These are phyloP conservation scores for Arbutus unedo DNA, from an alignment of 148 eudicot genomes.

Conservation along the genomic window DNA sequence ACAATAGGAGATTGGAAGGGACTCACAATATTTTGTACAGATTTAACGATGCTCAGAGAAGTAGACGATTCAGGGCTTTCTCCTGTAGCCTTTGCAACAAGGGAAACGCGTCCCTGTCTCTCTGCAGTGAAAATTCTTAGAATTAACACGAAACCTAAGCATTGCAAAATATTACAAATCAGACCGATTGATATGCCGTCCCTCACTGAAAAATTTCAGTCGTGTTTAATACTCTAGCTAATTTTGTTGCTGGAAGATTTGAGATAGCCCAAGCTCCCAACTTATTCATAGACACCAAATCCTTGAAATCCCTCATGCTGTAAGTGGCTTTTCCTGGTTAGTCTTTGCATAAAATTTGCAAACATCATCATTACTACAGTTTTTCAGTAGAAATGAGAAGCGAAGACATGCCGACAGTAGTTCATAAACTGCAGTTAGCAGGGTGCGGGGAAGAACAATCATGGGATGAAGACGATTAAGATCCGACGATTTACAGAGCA, in stretches of 20 bases:
- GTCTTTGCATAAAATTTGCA: background rate
- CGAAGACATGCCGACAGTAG: too few relatives aligned
- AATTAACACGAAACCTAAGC: background rate
- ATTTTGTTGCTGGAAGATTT: slow-evolving; percentile 1
- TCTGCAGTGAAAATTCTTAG: slow-evolving; percentile 34
- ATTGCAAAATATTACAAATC: background rate
- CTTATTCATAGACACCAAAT: background rate
- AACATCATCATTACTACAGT: background rate
- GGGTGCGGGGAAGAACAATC: too few relatives aligned
- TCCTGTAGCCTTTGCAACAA: slow-evolving; percentile 55
- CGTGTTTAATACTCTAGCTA: background rate
- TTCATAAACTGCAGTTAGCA: too few relatives aligned
- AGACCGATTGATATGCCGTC: background rate
- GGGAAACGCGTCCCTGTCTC: slow-evolving; percentile 36
- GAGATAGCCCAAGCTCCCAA: background rate
- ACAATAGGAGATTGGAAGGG: background rate
- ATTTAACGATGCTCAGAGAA: slow-evolving; percentile 53
- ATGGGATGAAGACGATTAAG: too few relatives aligned
- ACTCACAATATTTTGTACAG: slow-evolving; percentile 83
- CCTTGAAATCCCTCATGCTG: background rate
- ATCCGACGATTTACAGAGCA: too few relatives aligned
- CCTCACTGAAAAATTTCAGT: background rate
- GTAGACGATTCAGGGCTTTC: slow-evolving; percentile 79
- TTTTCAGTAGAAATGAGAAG: background rate
- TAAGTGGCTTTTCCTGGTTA: background rate